Base-by-base conservation (phyloP, 805 yeast genomes). In the Hanseniaspora lachancei region DNA sequence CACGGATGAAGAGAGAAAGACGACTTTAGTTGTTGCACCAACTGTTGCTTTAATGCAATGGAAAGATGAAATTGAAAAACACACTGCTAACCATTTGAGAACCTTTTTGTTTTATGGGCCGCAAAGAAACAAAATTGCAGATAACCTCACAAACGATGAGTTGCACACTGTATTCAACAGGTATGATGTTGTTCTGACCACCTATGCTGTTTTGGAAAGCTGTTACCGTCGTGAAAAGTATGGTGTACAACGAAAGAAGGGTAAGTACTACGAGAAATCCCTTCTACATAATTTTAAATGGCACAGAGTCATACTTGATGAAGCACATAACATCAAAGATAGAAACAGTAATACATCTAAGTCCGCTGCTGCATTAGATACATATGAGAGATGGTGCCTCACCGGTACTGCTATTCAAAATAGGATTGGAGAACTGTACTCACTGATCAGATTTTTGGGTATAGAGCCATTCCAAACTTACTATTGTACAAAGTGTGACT, bases 11-110 rank as follows among this genome's bases (percentile, higher is more conserved):
- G 29, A 49, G 7, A 53, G 56, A 39, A 71, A 79, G 12, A 97
- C 97, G 10, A 86, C 82, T 60, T 71, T 93, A 58, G 97, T 93
- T 5, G 85, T 93, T 20, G 97, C 97, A 0, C 99, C 99, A 0
- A 91, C 98, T 0, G 98, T 93, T n/a, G 97, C 97, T 0, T 71
- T 93, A 47, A 86, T 93, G 85, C 99, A 93, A 67, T 93, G 99
- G 99, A 86, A 83, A 64, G 80, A 84, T 62, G 99, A 93, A 70
- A 93, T 93, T 53, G 86, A 81, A 58, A 79, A 77, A 50, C 96
- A 93, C 66, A 84, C 97, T 0, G 80, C 78, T 36, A 86, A 84
- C 8, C 72, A 73, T 21, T 70, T 93, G 60, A 79, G 75, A 58
- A 87, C 84, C 5, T 78, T 80, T 18, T 70, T 91, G 2, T 93